phyloP scores from a whole-genome alignment of 495 filamentous ascomycete genomes.

The Podospora didyma region DNA sequence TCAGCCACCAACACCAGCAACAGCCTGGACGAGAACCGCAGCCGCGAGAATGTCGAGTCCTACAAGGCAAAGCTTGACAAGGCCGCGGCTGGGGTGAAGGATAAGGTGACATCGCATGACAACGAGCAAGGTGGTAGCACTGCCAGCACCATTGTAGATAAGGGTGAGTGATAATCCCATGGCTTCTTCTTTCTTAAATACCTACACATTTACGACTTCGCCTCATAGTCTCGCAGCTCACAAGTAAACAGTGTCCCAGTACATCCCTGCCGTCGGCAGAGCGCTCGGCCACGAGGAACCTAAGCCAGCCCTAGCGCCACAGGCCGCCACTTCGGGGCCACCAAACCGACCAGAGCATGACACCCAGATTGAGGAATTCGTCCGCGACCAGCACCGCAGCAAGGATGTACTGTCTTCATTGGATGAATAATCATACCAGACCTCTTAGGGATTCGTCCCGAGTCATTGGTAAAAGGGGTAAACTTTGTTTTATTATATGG shows the following conservation, averaged over 20 bases:
- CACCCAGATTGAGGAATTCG: constrained; percentile 31
- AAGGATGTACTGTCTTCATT: constrained; percentile 4
- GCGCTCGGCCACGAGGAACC: constrained; percentile 16
- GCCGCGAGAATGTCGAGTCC: not conserved
- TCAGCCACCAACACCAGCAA: not conserved
- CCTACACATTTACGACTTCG: too few species aligned
- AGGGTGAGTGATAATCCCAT: constrained; percentile 18
- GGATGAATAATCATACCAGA: not conserved
- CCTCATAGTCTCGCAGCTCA: not conserved
- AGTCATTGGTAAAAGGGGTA: too few species aligned
- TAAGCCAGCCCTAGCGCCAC: not conserved
- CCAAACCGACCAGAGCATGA: constrained; percentile 31
- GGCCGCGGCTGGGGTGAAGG: constrained; percentile 11
- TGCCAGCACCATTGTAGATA: constrained; percentile 19
- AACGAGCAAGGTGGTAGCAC: not conserved
- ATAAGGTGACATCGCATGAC: not conserved
- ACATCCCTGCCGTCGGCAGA: constrained; percentile 21
- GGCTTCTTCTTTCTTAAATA: too few species aligned
- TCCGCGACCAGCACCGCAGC: constrained; percentile 34
- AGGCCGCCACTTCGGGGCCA: constrained; percentile 9
- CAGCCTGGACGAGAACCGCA: not conserved
- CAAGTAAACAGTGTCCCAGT: constrained; percentile 19
- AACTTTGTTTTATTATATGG: too few species aligned
- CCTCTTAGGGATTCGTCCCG: not conserved
- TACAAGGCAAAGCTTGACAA: constrained; percentile 29